Percentiles rank a stretch among this genome's conserved stretches.
Conservation (phyloP, 73 alveolate species). For the Paramecium caudatum region DNA sequence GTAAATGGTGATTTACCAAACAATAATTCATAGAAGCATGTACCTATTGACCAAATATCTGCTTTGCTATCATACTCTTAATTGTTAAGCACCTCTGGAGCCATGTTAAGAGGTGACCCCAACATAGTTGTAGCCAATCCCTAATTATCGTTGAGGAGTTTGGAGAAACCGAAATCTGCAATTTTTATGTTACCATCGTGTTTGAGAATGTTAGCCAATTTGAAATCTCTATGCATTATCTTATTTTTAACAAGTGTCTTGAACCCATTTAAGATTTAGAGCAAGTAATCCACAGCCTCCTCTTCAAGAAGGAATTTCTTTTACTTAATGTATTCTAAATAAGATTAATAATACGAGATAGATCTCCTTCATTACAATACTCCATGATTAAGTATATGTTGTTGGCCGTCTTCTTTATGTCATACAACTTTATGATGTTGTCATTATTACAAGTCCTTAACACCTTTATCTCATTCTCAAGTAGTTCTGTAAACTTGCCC, state of each 20-base stretch:
- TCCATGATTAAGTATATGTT: constrained; percentile 87
- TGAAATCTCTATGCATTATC: constrained; percentile 88
- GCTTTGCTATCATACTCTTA: constrained; percentile 72
- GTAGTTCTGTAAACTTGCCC: constrained; percentile 77
- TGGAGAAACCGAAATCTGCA: constrained; percentile 86
- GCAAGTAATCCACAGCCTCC: constrained; percentile 84
- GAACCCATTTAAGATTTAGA: constrained; percentile 83
- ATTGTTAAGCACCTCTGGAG: constrained; percentile 75
- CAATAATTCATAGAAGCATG: constrained; percentile 74
- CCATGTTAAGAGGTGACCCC: constrained; percentile 80
- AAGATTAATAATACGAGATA: constrained; percentile 32
- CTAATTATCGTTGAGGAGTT: constrained; percentile 77
- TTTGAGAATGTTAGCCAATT: constrained; percentile 85
- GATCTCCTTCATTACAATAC: constrained; percentile 89
- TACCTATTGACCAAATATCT: constrained; percentile 78
- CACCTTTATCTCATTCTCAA: constrained; percentile 84
- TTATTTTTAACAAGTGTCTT: constrained; percentile 80
- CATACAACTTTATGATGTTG: constrained; percentile 86
- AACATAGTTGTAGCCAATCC: constrained; percentile 80
- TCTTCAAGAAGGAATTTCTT: constrained; percentile 81
- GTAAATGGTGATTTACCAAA: constrained; percentile 76
- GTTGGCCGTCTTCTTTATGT: constrained; percentile 84
- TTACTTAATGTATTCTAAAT: constrained; percentile 67
- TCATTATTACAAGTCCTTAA: constrained; percentile 82
- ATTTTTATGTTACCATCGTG: constrained; percentile 81